These are phyloP conservation scores for Phtheirospermum japonicum DNA, from an alignment of 257 asterid species.

Conservation along the genomic window DNA sequence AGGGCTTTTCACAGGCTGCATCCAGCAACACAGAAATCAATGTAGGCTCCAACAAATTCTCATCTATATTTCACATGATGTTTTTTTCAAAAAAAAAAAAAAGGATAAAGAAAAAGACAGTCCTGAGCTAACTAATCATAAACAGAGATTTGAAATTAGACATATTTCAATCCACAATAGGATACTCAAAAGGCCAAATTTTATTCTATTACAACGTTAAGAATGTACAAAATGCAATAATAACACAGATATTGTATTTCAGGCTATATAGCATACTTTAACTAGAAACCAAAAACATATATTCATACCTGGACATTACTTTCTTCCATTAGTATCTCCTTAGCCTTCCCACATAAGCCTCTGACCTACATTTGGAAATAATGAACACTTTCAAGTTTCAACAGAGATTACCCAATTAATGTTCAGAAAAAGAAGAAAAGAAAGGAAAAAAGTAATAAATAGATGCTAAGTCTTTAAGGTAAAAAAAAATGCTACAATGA, in stretches of 20 bases:
- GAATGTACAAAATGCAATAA: not conserved
- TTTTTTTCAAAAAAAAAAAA: no score
- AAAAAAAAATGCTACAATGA: not conserved
- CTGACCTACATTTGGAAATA: slow-evolving; percentile 57
- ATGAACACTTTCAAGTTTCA: slow-evolving; percentile 21
- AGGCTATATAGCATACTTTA: not conserved
- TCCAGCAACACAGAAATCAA: slow-evolving; percentile 32
- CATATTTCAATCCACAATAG: not conserved
- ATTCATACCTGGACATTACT: slow-evolving; percentile 88
- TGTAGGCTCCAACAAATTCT: slow-evolving; percentile 1
- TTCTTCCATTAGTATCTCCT: slow-evolving; percentile 86
- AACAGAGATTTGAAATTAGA: slow-evolving; percentile 12
- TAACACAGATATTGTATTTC: not conserved
- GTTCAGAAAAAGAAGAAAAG: not conserved
- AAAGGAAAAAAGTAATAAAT: not conserved
- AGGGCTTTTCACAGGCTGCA: slow-evolving; percentile 97
- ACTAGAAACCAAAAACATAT: slow-evolving; percentile 9
- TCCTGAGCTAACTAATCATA: slow-evolving; percentile 11
- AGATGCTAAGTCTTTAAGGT: not conserved
- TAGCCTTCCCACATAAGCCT: slow-evolving; percentile 86
- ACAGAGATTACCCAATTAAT: slow-evolving; percentile 5
- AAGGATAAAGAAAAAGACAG: not conserved
- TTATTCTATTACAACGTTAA: not conserved
- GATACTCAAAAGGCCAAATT: not conserved
- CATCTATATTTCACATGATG: not conserved